phyloP scores from a whole-genome alignment of 1,284 basidiomycete species.

The Earliella scabrosa region DNA sequence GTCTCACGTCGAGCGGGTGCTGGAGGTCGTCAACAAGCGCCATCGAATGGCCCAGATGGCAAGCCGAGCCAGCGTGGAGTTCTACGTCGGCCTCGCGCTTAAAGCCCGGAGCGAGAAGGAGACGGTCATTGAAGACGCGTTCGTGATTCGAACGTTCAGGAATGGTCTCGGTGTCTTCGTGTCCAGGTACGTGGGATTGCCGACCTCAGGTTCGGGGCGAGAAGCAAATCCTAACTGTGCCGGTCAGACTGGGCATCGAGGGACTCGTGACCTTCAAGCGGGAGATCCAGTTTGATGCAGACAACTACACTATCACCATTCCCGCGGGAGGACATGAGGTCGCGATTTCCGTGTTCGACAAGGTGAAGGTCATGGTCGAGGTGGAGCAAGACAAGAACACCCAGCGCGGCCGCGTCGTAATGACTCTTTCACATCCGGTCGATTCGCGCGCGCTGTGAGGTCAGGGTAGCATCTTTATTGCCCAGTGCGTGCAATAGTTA shows the following conservation, averaged over 20 bases:
- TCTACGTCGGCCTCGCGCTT: conserved; percentile 94
- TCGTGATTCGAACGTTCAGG: conserved; percentile 92
- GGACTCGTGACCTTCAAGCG: conserved; percentile 93
- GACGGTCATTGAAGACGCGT: conserved; percentile 84
- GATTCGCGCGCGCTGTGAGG: conserved; percentile 53
- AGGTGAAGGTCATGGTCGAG: conserved; percentile 86
- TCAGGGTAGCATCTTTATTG: conserved; percentile 15
- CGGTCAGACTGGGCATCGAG: conserved; percentile 84
- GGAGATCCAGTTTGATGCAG: conserved; percentile 89
- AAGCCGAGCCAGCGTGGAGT: conserved; percentile 93
- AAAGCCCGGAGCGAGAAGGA: conserved; percentile 67
- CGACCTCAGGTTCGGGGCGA: conserved; percentile 11
- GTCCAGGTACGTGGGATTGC: conserved; percentile 68
- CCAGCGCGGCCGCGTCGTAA: conserved; percentile 90
- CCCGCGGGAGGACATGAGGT: conserved; percentile 54
- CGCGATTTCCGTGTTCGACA: conserved; percentile 88
- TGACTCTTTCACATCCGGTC: conserved; percentile 80
- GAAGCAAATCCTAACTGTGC: conserved; percentile 11
- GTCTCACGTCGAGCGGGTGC: conserved; percentile 84
- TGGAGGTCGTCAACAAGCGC: conserved; percentile 89
- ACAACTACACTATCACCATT: conserved; percentile 86
- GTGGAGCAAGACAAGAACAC: conserved; percentile 97
- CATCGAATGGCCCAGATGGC: conserved; percentile 99
- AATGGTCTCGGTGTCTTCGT: conserved; percentile 98
- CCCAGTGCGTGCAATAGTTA: conserved; percentile 23